Evolutionary conservation across 306 rosid genomes (phyloP), one percentile per base, ranked within the genome.

Genomic region (Gleditsia sinensis): DNA sequence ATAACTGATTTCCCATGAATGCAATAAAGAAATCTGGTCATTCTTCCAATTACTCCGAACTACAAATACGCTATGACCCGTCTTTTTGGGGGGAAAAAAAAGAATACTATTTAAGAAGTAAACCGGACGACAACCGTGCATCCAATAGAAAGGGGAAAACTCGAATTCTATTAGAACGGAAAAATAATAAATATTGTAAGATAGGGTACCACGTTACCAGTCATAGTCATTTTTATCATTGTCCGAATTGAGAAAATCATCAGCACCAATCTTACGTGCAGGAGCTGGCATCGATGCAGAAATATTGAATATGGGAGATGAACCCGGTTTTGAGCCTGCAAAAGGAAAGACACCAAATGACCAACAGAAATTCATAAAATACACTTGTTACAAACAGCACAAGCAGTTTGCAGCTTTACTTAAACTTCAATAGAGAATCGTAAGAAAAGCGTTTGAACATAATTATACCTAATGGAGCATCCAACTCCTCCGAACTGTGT

Each of bases 151-250:
- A 21, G 63, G n/a, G 5, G 11, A 48, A 39, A 64, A 11, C n/a
- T 37, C 7, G n/a, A 40, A 9, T 42, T 72, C 71, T 67, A n/a
- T 21, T 10, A 50, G 53, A 46, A 46, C 21, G 21, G 33, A 56
- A 37, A 48, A 70, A 21, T 4, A 7, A 58, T 23, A 54, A 16
- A 28, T 49, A 53, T 49, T 21, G 53, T 24, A 12, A 65, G 53
- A 33, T 42, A 74, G 55, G 43, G 28, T 34, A 53, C 27, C 21
- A 23, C 81, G 59, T 46, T 90, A 93, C 98, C 98, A 93, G 59
- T 93, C 98, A 82, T 90, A 93, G 76, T 93, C 95, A 75, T 90
- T 90, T 80, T 91, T 88, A 83, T 91, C 91, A 71, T 74, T 91
- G 17, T 88, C 93, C 0, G 96, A 86, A 84, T 90, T 88, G 70